phyloP scores from a whole-genome alignment of 306 rosid species.

The Macrotyloma uniflorum region DNA sequence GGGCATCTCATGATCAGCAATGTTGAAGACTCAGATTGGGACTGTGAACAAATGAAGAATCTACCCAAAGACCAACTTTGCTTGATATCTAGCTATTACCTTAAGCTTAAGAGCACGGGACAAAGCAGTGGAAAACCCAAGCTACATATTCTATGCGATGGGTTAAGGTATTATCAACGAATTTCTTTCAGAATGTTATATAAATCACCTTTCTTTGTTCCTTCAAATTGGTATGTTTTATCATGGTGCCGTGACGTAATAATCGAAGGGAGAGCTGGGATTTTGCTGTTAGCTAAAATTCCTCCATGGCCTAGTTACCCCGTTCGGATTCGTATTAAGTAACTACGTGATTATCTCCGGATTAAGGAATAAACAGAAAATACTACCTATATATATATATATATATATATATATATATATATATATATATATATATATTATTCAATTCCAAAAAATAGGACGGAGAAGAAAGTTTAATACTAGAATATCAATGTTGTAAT shows the following conservation, averaged over 20 bases:
- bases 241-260: background rate
- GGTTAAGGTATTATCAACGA: background rate
- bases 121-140: background rate
- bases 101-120: background rate
- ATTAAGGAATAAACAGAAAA: no score
- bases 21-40: background rate
- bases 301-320: no score
- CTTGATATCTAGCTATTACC: background rate
- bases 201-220: background rate
- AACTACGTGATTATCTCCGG: no score
- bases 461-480: no score
- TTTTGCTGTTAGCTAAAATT: no score
- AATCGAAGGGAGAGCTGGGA: no score
- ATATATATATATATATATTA: no score
- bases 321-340: no score
- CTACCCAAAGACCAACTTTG: background rate
- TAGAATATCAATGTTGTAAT: no score
- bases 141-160: background rate
- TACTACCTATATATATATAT: no score
- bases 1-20: background rate
- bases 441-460: no score
- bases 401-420: no score
- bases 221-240: background rate
- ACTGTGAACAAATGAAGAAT: background rate
- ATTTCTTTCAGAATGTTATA: background rate